These are phyloP conservation scores for Phytopythium ostracodes DNA, from an alignment of 352 stramenopile species.

Conservation along the genomic window DNA sequence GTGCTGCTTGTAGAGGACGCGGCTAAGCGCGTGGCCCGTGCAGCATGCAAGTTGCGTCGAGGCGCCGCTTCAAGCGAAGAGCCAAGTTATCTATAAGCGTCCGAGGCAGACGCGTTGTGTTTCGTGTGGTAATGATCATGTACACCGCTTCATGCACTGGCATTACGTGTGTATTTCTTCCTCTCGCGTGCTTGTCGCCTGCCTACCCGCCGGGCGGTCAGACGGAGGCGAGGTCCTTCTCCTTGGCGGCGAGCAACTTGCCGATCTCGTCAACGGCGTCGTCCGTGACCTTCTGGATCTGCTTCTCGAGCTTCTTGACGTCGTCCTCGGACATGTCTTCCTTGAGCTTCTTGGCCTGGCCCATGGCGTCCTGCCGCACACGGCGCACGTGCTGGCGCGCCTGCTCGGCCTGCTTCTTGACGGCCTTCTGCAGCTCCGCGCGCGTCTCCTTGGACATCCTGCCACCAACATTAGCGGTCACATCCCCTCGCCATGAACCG, in stretches of 20 bases:
- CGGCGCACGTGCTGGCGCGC: slow-evolving; percentile 79
- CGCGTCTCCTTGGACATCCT: slow-evolving; percentile 87
- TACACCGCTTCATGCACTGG: too few relatives aligned
- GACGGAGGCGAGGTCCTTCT: slow-evolving; percentile 69
- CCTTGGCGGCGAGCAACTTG: slow-evolving; percentile 71
- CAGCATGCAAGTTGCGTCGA: background rate
- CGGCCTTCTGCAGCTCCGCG: slow-evolving; percentile 68
- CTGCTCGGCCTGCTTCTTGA: slow-evolving; percentile 80
- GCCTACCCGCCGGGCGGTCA: too few relatives aligned
- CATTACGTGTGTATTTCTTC: too few relatives aligned
- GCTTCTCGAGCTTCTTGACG: slow-evolving; percentile 64
- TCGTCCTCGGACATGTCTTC: slow-evolving; percentile 75
- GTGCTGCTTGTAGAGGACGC: background rate
- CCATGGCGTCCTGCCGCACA: slow-evolving; percentile 84
- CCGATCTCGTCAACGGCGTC: slow-evolving; percentile 60
- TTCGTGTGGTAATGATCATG: too few relatives aligned
- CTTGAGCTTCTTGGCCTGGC: slow-evolving; percentile 80
- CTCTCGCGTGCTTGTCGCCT: background rate
- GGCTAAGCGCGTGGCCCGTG: background rate
- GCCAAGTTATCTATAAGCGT: background rate
- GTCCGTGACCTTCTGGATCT: slow-evolving; percentile 83
- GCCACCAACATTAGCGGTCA: background rate
- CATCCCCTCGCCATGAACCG: background rate
- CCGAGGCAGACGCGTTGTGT: background rate
- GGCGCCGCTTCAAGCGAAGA: background rate